Evolutionary conservation across 2,329 filamentous ascomycete genomes (phyloP).

Genomic region (Aspergillus aculeatinus): DNA sequence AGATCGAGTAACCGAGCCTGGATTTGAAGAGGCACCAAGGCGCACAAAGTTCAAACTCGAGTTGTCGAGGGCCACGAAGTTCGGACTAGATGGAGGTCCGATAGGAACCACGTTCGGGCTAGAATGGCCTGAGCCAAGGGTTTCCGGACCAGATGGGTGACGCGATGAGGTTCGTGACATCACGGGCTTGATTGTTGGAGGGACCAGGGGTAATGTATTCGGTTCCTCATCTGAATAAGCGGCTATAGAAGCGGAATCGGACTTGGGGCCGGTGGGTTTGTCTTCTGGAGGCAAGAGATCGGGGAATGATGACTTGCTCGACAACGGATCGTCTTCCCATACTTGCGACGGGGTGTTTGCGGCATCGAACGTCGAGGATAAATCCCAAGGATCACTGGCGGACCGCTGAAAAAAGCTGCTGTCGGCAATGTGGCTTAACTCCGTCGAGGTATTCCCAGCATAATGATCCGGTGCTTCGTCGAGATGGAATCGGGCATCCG

Average conservation of each 20-base stretch:
- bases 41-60: slow-evolving; percentile 42
- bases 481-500: slow-evolving; percentile 34
- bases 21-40: slow-evolving; percentile 31
- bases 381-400: slow-evolving; percentile 34
- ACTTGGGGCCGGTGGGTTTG: slow-evolving; percentile 23
- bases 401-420: slow-evolving; percentile 31
- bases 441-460: slow-evolving; percentile 30
- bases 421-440: slow-evolving; percentile 25
- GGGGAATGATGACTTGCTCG: slow-evolving; percentile 39
- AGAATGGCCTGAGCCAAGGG: slow-evolving; percentile 31
- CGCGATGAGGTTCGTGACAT: slow-evolving; percentile 32
- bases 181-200: slow-evolving; percentile 41
- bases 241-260: slow-evolving; percentile 23
- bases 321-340: slow-evolving; percentile 40
- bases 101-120: slow-evolving; percentile 44
- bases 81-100: slow-evolving; percentile 41
- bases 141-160: slow-evolving; percentile 23
- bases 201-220: slow-evolving; percentile 31
- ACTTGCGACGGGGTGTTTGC: slow-evolving; percentile 38
- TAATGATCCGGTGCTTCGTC: slow-evolving; percentile 31
- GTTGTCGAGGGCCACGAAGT: slow-evolving; percentile 39
- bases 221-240: slow-evolving; percentile 37
- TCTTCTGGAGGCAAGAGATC: slow-evolving; percentile 23
- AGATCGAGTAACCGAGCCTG: slow-evolving; percentile 33
- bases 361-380: slow-evolving; percentile 38